A percentile compares a stretch with the other conserved stretches of the same genome.
These are phyloP conservation scores for Fusarium sp. DNA, from an alignment of 2,329 filamentous ascomycete genomes.

Conservation along the genomic window DNA sequence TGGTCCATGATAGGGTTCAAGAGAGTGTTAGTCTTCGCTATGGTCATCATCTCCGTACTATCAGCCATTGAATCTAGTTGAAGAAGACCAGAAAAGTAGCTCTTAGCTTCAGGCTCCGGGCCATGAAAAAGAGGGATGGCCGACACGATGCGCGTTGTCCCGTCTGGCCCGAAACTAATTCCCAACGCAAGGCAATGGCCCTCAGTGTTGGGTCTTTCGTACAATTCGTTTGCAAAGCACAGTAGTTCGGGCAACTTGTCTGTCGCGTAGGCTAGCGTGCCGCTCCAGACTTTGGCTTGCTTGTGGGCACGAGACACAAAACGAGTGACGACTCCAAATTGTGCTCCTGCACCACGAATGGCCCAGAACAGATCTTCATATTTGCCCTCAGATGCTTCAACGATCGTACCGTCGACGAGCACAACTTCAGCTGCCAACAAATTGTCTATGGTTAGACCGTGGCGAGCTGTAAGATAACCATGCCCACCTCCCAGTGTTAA, in stretches of 20 bases:
- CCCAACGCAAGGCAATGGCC: constrained; percentile 45
- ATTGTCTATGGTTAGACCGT: constrained; percentile 64
- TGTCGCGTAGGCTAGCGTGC: constrained; percentile 44
- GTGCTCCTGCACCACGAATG: constrained; percentile 60
- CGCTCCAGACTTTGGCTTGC: constrained; percentile 51
- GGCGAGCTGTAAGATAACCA: constrained; percentile 65
- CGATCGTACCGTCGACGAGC: constrained; percentile 52
- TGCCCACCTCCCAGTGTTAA: constrained; percentile 69
- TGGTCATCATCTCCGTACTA: constrained; percentile 37
- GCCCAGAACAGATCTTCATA: constrained; percentile 63
- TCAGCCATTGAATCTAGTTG: constrained; percentile 14
- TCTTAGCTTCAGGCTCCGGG: constrained; percentile 23
- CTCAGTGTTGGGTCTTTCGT: constrained; percentile 24
- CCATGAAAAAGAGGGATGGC: constrained; percentile 44
- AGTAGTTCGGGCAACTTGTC: constrained; percentile 46
- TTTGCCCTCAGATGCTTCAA: constrained; percentile 55
- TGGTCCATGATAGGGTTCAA: constrained; percentile 44
- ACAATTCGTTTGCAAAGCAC: constrained; percentile 39
- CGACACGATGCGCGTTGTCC: constrained; percentile 28
- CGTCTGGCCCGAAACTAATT: constrained; percentile 40
- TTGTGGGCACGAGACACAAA: constrained; percentile 50
- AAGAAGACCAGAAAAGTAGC: constrained; percentile 41
- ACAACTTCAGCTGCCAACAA: constrained; percentile 56
- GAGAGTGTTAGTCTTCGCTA: constrained; percentile 42
- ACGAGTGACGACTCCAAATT: constrained; percentile 58